Evolutionary conservation across 2,329 filamentous ascomycete species (phyloP), one percentile per base, ranked within the genome.

Genomic region (Penicillium italicum): DNA sequence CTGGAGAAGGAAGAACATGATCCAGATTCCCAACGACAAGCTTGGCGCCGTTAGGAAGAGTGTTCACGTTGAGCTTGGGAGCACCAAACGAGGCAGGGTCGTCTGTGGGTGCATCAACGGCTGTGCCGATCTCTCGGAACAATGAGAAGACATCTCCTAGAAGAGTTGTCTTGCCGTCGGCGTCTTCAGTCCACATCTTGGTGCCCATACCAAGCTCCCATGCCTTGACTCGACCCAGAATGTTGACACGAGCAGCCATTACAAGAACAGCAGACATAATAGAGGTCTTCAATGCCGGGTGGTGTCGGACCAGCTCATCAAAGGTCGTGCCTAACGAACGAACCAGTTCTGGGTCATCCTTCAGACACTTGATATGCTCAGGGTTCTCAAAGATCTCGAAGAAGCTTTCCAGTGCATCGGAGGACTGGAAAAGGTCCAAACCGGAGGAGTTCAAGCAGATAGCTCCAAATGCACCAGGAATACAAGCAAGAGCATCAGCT

Each of bases 371-470:
- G 55, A 99, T 85, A 73, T 99, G 95, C 16, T 85, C 82, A 2
- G 91, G 86, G 62, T 91, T 97, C 73, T 97, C 90, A 62, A 99
- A 99, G n/a, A 97, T 91, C 70, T 97, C 90, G 62, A 99, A 88
- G 70, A 92, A 97, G 63, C 85, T 89, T 54, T 92, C 87, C 42
- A 99, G 80, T 1, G 91, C 92, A 55, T 85, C 82, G 0, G 92
- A 97, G 0, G 85, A 83, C 55, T 91, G 86, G 66, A 99, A 95
- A 69, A 97, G 82, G 66, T 89, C 88, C 80, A 97, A 88, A 9
- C 94, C 94, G 28, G 85, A 80, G 59, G 90, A 88, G 65, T 97
- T 97, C 53, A 99, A 77, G 63, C 90, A 99, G 50, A 99, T 96
- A 5, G 94, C 92, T 59, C 93, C 93, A 65, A 99, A 88, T 2